Evolutionary conservation across 2,329 filamentous ascomycete species (phyloP), one percentile per base, ranked within the genome.

Genomic region (Ophiostoma piceae): DNA sequence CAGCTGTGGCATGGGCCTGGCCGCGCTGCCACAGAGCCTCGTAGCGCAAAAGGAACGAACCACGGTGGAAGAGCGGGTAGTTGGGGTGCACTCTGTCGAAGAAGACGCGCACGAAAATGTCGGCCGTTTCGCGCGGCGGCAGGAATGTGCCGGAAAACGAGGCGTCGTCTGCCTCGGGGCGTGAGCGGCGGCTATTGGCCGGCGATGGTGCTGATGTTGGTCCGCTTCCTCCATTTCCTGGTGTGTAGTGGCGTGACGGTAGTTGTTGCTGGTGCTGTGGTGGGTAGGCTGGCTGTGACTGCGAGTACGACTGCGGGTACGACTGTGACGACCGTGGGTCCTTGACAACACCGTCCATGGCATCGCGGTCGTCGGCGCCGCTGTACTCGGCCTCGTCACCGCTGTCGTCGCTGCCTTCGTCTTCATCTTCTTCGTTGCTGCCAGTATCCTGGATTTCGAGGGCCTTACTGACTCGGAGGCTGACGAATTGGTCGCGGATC

Each of bases 41-140:
- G 68, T 73, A 73, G 1, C 70, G 70, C 19, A 67, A 64, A 37
- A 69, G 65, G 14, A 73, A 72, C 1, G 41, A 37, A 16, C 47
- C 57, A 5, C 67, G 70, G 62, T 72, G 64, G 39, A 73, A 73
- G 16, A 73, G 67, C 11, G 70, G 72, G 62, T 71, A 72, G 71
- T 72, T 72, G 37, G 72, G 72, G 41, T 73, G 71, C 19, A 73
- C 68, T 41, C 69, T 70, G 43, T 73, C 72, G n/a, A 73, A 73
- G 68, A 73, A 73, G 57, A 72, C 67, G 39, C 70, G 69, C 43
- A 73, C 71, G 26, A 73, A 73, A 2, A 72, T 64, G 66, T 73
- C 69, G 43, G 72, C 72, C 0, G 70, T 72, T 32, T 73, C 72
- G 11, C 71, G 70, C 2, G 65, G 65, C 7, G 72, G 72, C n/a